Evolutionary conservation across 176 grass and related monocot species (phyloP).

Genomic region (Elaeis guineensis): DNA sequence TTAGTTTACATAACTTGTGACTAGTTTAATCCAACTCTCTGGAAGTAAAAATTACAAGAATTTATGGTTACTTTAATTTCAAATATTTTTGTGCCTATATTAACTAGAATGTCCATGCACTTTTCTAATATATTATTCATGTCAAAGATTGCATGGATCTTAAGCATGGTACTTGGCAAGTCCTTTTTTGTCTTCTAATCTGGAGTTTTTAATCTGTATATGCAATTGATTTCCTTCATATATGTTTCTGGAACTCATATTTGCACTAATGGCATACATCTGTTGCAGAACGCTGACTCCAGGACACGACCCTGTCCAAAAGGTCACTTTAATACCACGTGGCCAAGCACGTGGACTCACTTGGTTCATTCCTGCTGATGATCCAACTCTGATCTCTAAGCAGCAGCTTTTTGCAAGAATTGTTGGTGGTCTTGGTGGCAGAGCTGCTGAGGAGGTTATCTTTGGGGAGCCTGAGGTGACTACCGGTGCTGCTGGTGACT

Average conservation of each 20-base stretch:
- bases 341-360: slow-evolving; percentile 96
- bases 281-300: slow-evolving; percentile 87
- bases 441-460: slow-evolving; percentile 88
- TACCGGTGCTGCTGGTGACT: slow-evolving; percentile 92
- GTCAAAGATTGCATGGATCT: too few species aligned
- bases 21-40: too few species aligned
- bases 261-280: background rate
- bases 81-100: too few species aligned
- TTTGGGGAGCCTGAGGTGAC: slow-evolving; percentile 99
- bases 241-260: background rate
- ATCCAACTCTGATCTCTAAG: slow-evolving; percentile 85
- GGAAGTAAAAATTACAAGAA: too few species aligned
- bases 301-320: slow-evolving; percentile 91
- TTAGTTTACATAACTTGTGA: too few species aligned
- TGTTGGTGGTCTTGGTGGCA: slow-evolving; percentile 88
- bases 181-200: too few species aligned
- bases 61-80: too few species aligned
- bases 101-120: too few species aligned
- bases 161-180: too few species aligned
- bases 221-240: too few species aligned
- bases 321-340: slow-evolving; percentile 88
- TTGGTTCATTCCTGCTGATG: slow-evolving; percentile 97
- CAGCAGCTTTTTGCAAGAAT: slow-evolving; percentile 98
- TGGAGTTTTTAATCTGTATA: too few species aligned
- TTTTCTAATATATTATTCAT: too few species aligned